A percentile compares a stretch with the other conserved stretches of the same genome.
These are phyloP conservation scores for Leccinum imitatum DNA, from an alignment of 768 basidiomycete species.

Conservation along the genomic window DNA sequence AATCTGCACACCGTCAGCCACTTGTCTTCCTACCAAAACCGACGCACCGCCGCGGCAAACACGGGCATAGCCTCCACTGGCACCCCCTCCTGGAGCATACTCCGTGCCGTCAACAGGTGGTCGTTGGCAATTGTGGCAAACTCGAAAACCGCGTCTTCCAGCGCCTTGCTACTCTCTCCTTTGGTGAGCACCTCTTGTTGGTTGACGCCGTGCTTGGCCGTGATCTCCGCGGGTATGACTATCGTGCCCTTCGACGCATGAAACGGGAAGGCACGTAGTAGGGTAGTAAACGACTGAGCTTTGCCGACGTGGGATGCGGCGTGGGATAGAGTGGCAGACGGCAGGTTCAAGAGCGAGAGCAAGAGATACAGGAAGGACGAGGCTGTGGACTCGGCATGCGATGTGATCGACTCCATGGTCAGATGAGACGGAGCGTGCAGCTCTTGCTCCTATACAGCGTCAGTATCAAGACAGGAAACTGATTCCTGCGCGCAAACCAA, in stretches of 20 bases:
- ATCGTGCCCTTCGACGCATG: conserved; percentile 71
- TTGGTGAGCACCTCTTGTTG: conserved; percentile 77
- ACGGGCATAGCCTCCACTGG: conserved; percentile 64
- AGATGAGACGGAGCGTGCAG: conserved; percentile 62
- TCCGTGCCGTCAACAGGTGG: conserved; percentile 71
- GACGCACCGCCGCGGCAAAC: conserved; percentile 69
- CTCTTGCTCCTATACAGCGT: conserved; percentile 55
- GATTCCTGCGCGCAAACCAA: conserved; percentile 35
- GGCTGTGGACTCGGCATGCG: conserved; percentile 78
- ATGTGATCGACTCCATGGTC: conserved; percentile 63
- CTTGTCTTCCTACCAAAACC: not conserved
- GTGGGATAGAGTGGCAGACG: conserved; percentile 61
- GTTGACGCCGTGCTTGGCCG: conserved; percentile 70
- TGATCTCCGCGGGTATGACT: conserved; percentile 80
- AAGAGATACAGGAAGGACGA: conserved; percentile 77
- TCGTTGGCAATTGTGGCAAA: conserved; percentile 82
- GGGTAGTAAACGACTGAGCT: conserved; percentile 67
- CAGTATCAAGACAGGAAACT: conserved; percentile 22
- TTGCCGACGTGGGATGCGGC: conserved; percentile 81
- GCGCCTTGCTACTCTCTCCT: conserved; percentile 51
- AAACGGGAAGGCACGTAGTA: conserved; percentile 75
- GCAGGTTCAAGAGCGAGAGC: conserved; percentile 62
- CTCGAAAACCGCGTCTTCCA: conserved; percentile 80
- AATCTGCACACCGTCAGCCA: conserved; percentile 43
- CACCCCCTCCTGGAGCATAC: conserved; percentile 61